These are phyloP conservation scores for Cryomyces minteri DNA, from an alignment of 495 filamentous ascomycete species.

Conservation along the genomic window DNA sequence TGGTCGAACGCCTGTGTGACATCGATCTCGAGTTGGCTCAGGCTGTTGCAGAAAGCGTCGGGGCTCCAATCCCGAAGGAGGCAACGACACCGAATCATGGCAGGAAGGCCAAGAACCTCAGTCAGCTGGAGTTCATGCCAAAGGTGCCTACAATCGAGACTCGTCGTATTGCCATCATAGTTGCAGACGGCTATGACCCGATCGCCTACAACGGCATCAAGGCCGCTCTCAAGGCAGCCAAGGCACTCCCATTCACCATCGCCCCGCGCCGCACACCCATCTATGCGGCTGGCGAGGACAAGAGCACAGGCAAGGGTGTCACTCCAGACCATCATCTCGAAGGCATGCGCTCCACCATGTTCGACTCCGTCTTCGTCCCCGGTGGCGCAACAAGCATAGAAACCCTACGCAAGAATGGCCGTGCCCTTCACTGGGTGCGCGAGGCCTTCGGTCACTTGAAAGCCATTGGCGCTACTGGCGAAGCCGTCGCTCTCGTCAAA, in stretches of 20 bases:
- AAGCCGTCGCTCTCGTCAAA: constrained; percentile 46
- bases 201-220: constrained; percentile 45
- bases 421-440: constrained; percentile 66
- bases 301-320: constrained; percentile 29
- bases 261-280: constrained; percentile 41
- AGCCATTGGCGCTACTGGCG: constrained; percentile 54
- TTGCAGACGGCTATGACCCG: constrained; percentile 66
- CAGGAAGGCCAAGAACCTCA: constrained; percentile 41
- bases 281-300: constrained; percentile 32
- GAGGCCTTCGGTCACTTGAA: constrained; percentile 73
- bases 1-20: constrained; percentile 49
- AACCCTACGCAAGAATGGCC: constrained; percentile 48
- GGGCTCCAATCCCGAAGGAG: constrained; percentile 39
- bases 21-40: constrained; percentile 59
- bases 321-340: constrained; percentile 66
- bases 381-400: constrained; percentile 39
- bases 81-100: constrained; percentile 42
- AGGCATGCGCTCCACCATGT: constrained; percentile 68
- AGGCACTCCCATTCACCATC: constrained; percentile 57
- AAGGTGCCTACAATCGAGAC: constrained; percentile 44
- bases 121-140: constrained; percentile 49
- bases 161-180: constrained; percentile 57
- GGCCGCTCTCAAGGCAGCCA: constrained; percentile 35
- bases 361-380: constrained; percentile 68
- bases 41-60: constrained; percentile 48